Evolutionary conservation across 768 basidiomycete genomes (phyloP).

Genomic region (Antrodiella citrinella): DNA sequence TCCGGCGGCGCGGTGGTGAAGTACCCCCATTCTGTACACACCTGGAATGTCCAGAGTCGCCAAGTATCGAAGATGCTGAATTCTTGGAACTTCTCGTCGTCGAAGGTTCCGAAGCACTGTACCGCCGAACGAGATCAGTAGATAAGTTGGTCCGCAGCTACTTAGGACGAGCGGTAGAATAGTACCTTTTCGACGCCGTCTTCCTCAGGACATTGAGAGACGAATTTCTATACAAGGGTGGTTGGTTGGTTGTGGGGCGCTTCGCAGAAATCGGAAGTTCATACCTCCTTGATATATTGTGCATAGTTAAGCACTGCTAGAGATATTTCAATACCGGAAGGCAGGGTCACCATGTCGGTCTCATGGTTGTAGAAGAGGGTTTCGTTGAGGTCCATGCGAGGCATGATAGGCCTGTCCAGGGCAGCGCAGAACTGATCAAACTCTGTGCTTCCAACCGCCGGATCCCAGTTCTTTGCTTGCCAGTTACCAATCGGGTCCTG

Average conservation of each 20-base stretch:
- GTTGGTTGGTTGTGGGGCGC: background rate
- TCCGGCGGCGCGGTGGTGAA: constrained; percentile 71
- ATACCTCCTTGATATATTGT: constrained; percentile 63
- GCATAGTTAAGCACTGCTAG: constrained; percentile 67
- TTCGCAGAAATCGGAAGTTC: background rate
- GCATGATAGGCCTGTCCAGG: constrained; percentile 38
- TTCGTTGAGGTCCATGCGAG: constrained; percentile 17
- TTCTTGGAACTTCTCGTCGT: constrained; percentile 57
- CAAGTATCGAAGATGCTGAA: constrained; percentile 64
- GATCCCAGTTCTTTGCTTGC: constrained; percentile 89
- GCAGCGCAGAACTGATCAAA: constrained; percentile 67
- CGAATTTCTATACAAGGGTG: constrained; percentile 34
- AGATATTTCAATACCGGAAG: constrained; percentile 43
- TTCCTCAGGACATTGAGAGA: constrained; percentile 48
- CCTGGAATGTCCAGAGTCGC: constrained; percentile 87
- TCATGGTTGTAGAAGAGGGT: constrained; percentile 38
- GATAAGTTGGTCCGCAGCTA: background rate
- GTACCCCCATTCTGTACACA: constrained; percentile 95
- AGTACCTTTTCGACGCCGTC: constrained; percentile 41
- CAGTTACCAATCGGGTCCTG: constrained; percentile 61
- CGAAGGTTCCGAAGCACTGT: constrained; percentile 82
- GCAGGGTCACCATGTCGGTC: constrained; percentile 36
- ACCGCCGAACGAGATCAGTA: background rate
- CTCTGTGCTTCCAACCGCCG: constrained; percentile 45
- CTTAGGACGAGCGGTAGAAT: background rate